Conservation (phyloP, 2,329 filamentous ascomycete species). For the Metarhizium brunneum region DNA sequence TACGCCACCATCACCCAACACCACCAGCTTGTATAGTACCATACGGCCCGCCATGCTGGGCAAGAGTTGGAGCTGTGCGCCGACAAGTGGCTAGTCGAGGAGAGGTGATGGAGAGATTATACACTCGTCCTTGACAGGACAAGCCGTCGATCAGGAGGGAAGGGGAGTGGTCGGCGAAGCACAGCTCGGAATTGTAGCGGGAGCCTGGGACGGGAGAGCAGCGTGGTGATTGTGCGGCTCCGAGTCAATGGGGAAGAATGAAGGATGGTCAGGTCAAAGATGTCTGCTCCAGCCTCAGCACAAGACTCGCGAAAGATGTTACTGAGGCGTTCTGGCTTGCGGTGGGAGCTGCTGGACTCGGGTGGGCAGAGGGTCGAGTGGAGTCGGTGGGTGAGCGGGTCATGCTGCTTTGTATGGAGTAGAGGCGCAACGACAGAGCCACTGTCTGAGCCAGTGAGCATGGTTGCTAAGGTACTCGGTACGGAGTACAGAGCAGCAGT, state of each 20-base stretch:
- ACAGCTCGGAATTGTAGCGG: background rate
- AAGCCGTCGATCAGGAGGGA: background rate
- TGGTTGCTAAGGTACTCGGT: background rate
- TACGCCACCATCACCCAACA: constrained; percentile 87
- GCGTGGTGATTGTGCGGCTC: constrained; percentile 4
- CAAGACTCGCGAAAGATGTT: constrained; percentile 2
- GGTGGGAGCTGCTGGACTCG: constrained; percentile 2
- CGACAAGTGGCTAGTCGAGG: background rate
- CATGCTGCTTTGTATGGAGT: background rate
- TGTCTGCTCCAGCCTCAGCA: constrained; percentile 8
- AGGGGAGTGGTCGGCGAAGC: background rate
- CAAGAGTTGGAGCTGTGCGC: constrained; percentile 2
- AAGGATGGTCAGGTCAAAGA: constrained; percentile 4
- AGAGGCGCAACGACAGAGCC: background rate
- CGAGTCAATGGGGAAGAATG: constrained; percentile 3
- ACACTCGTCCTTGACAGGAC: background rate
- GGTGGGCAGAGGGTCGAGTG: constrained; percentile 3
- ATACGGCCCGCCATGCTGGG: constrained; percentile 76
- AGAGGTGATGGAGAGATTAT: background rate
- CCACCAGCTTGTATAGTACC: constrained; percentile 93
- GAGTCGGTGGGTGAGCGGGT: constrained; percentile 5
- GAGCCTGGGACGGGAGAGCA: background rate
- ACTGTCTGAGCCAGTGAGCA: background rate
- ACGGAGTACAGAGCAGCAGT: background rate
- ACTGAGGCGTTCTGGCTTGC: constrained; percentile 1